Percentiles rank a stretch among this genome's conserved stretches.
These are phyloP conservation scores for Fusarium musae DNA, from an alignment of 2,329 filamentous ascomycete genomes.

Conservation along the genomic window DNA sequence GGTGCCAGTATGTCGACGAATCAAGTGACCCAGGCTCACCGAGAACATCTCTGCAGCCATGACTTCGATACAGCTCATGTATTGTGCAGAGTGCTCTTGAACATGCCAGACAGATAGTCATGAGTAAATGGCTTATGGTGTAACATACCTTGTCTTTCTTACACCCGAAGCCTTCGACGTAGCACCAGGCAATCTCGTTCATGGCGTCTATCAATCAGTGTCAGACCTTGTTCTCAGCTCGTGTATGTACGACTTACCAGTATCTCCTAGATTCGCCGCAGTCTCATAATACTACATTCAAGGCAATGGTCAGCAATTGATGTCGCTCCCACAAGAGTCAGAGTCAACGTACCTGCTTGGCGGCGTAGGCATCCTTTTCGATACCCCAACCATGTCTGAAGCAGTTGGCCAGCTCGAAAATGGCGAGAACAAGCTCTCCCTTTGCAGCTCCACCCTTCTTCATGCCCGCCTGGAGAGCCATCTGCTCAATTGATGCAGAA, in stretches of 20 bases:
- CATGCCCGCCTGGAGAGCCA: conserved; percentile 86
- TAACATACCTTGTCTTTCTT: conserved; percentile 96
- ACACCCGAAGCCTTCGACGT: conserved; percentile 94
- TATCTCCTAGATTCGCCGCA: conserved; percentile 94
- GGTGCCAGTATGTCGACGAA: conserved; percentile 25
- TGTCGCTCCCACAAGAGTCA: neutral
- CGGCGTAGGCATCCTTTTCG: conserved; percentile 84
- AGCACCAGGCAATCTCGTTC: conserved; percentile 97
- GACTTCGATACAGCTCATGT: conserved; percentile 11
- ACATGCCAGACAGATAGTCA: conserved; percentile 4
- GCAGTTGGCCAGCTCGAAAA: conserved; percentile 92
- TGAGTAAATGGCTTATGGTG: conserved; percentile 14
- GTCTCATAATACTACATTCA: conserved; percentile 88
- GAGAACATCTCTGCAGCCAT: conserved; percentile 3
- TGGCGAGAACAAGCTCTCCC: conserved; percentile 94
- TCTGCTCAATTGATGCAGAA: conserved; percentile 84
- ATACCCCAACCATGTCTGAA: conserved; percentile 97
- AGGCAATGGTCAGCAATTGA: conserved; percentile 12
- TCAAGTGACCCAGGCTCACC: conserved; percentile 29
- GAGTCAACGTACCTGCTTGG: conserved; percentile 67
- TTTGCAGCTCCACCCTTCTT: conserved; percentile 95
- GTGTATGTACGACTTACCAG: conserved; percentile 60
- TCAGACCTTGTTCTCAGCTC: conserved; percentile 10
- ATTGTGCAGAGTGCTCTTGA: conserved; percentile 11
- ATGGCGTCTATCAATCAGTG: conserved; percentile 76